Percentiles rank a stretch among this genome's conserved stretches.
phyloP scores from a whole-genome alignment of 2,329 filamentous ascomycete species.

The Xylaria sp. region DNA sequence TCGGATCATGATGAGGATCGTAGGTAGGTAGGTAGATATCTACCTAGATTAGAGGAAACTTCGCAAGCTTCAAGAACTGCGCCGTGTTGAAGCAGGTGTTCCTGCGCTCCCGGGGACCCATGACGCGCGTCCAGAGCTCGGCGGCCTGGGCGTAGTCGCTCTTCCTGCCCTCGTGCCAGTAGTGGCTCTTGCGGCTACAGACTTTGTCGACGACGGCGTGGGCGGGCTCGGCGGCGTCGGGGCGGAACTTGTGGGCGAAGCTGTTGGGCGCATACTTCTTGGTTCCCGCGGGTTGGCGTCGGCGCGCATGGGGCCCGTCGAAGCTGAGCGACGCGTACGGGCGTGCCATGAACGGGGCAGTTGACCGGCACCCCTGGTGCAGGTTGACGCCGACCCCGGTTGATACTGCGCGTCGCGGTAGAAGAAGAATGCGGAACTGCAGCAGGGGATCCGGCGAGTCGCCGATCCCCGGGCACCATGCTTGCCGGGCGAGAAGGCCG shows the following conservation, averaged over 20 bases:
- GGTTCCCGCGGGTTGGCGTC: conserved; percentile 52
- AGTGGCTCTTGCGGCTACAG: conserved; percentile 55
- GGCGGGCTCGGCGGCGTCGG: conserved; percentile 52
- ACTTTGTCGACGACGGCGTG: conserved; percentile 53
- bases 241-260: conserved; percentile 54
- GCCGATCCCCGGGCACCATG: conserved; percentile 55
- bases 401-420: conserved; percentile 55
- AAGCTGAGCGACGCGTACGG: conserved; percentile 51
- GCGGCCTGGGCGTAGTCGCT: conserved; percentile 55
- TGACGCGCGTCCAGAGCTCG: conserved; percentile 52
- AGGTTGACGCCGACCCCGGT: conserved; percentile 54
- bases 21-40: background rate
- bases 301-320: conserved; percentile 50
- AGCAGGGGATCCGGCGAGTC: conserved; percentile 51
- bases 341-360: conserved; percentile 45
- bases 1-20: background rate
- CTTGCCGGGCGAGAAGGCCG: conserved; percentile 54
- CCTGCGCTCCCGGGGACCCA: conserved; percentile 46
- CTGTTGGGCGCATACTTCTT: conserved; percentile 56
- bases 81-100: conserved; percentile 54
- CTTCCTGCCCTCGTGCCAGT: conserved; percentile 56
- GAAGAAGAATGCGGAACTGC: conserved; percentile 53
- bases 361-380: conserved; percentile 51
- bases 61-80: conserved; percentile 47
- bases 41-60: conserved; percentile 47